Evolutionary conservation across 257 asterid genomes (phyloP).

Genomic region (Capsicum rhomboideum): DNA sequence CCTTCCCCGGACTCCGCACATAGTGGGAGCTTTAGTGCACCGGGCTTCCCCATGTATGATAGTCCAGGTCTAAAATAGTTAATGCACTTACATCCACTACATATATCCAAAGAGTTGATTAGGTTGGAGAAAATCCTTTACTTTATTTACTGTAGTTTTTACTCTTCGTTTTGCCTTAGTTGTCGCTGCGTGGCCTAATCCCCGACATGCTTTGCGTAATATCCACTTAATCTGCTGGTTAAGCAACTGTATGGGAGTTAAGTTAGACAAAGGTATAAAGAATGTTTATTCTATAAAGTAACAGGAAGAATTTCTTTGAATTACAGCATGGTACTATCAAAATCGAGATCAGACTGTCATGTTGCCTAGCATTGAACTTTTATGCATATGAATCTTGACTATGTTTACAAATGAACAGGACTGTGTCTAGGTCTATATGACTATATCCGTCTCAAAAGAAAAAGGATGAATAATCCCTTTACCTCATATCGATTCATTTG

Average conservation of each 20-base stretch:
- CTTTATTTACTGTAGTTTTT: not conserved
- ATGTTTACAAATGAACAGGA: slow-evolving; percentile 29
- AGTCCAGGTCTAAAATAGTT: not conserved
- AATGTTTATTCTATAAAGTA: not conserved
- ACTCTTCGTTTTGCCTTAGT: not conserved
- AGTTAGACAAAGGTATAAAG: not conserved
- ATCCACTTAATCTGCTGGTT: not conserved
- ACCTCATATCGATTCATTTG: not conserved
- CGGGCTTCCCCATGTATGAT: not conserved
- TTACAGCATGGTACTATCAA: not conserved
- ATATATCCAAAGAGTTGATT: not conserved
- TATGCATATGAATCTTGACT: slow-evolving; percentile 14
- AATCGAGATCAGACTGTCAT: not conserved
- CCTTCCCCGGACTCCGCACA: too few species aligned
- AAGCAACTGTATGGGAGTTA: not conserved
- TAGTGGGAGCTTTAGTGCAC: too few species aligned
- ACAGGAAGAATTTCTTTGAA: not conserved
- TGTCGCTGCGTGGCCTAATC: not conserved
- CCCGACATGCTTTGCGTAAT: not conserved
- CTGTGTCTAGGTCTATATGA: slow-evolving; percentile 21
- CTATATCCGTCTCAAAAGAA: not conserved
- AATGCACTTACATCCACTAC: not conserved
- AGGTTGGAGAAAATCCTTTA: not conserved
- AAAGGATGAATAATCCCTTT: not conserved
- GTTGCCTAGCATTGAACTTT: slow-evolving; percentile 15